phyloP scores from a whole-genome alignment of 768 basidiomycete species.

The Suillus plorans region DNA sequence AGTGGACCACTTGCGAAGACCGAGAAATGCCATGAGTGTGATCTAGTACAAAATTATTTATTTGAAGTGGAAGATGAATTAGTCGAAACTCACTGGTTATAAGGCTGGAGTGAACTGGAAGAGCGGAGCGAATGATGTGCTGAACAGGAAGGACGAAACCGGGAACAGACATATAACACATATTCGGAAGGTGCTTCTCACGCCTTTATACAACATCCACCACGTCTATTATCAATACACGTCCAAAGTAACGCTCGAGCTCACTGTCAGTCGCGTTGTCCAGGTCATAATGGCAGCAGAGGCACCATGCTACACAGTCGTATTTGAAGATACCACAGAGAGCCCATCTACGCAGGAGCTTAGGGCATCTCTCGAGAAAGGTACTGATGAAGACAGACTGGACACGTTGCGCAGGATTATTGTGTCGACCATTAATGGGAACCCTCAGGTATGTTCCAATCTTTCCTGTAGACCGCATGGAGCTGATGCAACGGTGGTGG shows the following conservation, averaged over 20 bases:
- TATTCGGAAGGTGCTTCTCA: neutral
- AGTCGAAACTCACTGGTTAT: neutral
- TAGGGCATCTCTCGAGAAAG: neutral
- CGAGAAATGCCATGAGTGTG: neutral
- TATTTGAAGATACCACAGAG: neutral
- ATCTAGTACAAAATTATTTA: neutral
- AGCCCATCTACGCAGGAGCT: neutral
- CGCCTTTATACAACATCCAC: neutral
- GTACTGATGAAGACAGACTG: neutral
- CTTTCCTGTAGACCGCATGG: neutral
- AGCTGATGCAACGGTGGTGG: neutral
- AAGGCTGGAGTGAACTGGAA: neutral
- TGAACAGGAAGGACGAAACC: neutral
- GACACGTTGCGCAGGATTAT: neutral
- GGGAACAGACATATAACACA: neutral
- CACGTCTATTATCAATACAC: neutral
- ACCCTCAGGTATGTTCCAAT: slow-evolving; percentile 43
- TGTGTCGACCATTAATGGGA: neutral
- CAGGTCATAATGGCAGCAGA: neutral
- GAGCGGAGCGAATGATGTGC: neutral
- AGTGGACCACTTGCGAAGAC: neutral
- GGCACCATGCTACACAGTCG: neutral
- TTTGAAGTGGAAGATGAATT: neutral
- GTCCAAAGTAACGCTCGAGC: neutral
- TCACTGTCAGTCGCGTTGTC: neutral